Percentiles rank a stretch among this genome's conserved stretches.
These are phyloP conservation scores for Trichosanthes truncata DNA, from an alignment of 306 rosid genomes.

Conservation along the genomic window DNA sequence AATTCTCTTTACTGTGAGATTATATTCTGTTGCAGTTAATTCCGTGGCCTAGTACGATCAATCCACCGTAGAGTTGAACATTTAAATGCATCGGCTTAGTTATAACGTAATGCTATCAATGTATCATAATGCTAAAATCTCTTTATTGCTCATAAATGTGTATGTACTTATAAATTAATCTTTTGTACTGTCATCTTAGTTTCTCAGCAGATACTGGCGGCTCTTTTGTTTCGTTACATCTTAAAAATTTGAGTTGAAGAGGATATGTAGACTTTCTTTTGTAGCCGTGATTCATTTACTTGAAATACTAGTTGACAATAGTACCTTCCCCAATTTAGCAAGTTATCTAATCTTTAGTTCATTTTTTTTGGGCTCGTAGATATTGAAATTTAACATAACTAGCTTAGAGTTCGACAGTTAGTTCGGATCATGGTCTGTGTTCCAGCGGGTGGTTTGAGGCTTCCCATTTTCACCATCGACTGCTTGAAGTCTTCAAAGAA, in stretches of 20 bases:
- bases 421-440: slow-evolving; percentile 42
- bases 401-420: slow-evolving; percentile 34
- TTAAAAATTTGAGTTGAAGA: background rate
- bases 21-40: background rate
- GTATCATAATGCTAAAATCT: slow-evolving; percentile 1
- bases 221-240: background rate
- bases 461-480: slow-evolving; percentile 73
- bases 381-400: background rate
- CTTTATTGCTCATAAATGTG: background rate
- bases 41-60: background rate
- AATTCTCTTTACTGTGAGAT: background rate
- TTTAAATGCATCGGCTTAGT: background rate
- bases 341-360: background rate
- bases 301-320: background rate
- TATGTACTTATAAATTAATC: background rate
- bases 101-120: background rate
- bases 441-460: slow-evolving; percentile 27
- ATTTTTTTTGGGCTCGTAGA: background rate
- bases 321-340: background rate
- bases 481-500: slow-evolving; percentile 59
- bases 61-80: background rate
- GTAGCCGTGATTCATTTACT: background rate
- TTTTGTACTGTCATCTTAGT: background rate
- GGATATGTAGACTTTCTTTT: background rate
- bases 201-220: background rate